Percentiles rank a stretch among this genome's conserved stretches.
These are phyloP conservation scores for Alternaria angustiovoidea DNA, from an alignment of 2,329 filamentous ascomycete genomes.

Conservation along the genomic window DNA sequence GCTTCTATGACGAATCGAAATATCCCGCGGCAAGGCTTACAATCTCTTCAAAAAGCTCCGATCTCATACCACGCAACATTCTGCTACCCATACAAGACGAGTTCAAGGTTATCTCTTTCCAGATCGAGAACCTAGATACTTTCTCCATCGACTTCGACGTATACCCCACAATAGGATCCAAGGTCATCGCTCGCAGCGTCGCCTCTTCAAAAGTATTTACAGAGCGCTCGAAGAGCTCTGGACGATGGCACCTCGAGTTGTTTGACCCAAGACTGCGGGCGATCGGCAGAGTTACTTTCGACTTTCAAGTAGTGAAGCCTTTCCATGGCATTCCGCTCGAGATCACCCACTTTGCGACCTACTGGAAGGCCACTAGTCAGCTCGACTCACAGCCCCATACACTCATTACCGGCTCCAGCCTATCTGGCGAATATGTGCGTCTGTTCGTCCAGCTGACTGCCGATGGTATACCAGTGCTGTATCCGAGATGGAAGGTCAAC, in stretches of 20 bases:
- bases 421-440: constrained; percentile 94
- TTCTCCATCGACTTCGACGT: constrained; percentile 98
- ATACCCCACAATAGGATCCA: constrained; percentile 95
- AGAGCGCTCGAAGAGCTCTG: constrained; percentile 75
- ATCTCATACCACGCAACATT: constrained; percentile 95
- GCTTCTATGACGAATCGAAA: constrained; percentile 97
- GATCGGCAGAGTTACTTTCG: constrained; percentile 93
- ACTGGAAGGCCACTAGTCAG: constrained; percentile 98
- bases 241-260: constrained; percentile 83
- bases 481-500: constrained; percentile 81
- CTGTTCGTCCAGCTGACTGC: constrained; percentile 91
- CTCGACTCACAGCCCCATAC: constrained; percentile 85
- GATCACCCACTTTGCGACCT: constrained; percentile 97
- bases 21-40: constrained; percentile 94
- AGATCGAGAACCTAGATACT: constrained; percentile 89
- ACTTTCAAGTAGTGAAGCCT: constrained; percentile 94
- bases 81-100: constrained; percentile 97
- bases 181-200: constrained; percentile 95
- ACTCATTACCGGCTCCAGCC: constrained; percentile 90
- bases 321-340: constrained; percentile 92
- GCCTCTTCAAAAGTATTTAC: constrained; percentile 88
- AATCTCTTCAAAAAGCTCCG: constrained; percentile 94
- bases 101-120: constrained; percentile 90
- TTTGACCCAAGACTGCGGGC: constrained; percentile 91
- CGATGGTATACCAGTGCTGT: constrained; percentile 86